Evolutionary conservation across 1,284 basidiomycete species (phyloP).

Genomic region (Rhodotorula sp.): DNA sequence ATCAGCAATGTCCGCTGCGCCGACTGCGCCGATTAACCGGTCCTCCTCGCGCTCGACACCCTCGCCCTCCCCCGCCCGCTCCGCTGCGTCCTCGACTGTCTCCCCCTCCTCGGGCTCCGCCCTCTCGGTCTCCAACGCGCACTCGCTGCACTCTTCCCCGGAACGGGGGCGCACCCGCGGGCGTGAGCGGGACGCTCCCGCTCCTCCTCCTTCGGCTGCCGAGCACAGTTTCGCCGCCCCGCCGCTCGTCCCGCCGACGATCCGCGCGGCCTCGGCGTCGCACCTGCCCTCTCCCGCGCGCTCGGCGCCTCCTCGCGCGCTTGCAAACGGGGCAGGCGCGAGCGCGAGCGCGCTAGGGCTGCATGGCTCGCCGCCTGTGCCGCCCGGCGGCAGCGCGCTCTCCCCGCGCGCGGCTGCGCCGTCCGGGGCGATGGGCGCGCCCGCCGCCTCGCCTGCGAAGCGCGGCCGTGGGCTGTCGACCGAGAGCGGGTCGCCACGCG

Average conservation of each 20-base stretch:
- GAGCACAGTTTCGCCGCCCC: not conserved
- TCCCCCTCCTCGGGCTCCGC: not conserved
- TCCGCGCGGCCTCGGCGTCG: not conserved
- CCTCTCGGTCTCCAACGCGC: not conserved
- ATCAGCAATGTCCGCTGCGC: not conserved
- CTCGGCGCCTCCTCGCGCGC: not conserved
- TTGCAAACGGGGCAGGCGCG: not conserved
- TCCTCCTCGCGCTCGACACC: not conserved
- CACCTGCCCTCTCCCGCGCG: constrained; percentile 2
- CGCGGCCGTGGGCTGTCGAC: not conserved
- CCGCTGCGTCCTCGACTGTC: not conserved
- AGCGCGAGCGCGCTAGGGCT: not conserved
- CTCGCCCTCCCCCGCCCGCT: not conserved
- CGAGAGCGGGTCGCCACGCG: not conserved
- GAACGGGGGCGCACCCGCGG: not conserved
- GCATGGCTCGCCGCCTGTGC: not conserved
- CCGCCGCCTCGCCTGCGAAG: not conserved
- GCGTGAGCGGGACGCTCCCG: not conserved
- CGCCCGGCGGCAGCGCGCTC: too few relatives aligned
- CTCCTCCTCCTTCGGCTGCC: too few relatives aligned
- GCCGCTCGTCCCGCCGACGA: constrained; percentile 3
- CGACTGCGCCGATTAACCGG: not conserved
- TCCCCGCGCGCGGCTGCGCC: not conserved
- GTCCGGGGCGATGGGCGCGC: not conserved
- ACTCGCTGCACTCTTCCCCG: not conserved